Evolutionary conservation across 192 early-diverging fungal species (phyloP).

Genomic region (Pilobolus umbonatus): DNA sequence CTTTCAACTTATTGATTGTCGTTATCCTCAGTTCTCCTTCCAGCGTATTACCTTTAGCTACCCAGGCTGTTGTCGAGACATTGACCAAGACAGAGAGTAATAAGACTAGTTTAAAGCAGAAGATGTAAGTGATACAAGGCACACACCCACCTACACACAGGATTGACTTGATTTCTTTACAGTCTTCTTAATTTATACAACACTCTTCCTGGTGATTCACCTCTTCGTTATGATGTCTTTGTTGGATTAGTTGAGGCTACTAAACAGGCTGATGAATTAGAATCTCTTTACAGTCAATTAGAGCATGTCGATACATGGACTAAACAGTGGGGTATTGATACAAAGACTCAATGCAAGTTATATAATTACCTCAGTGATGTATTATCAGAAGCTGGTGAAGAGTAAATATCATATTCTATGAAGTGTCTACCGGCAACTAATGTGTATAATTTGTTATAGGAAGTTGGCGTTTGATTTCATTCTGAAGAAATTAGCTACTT

Average conservation of each 20-base stretch:
- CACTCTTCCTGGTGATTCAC: constrained; percentile 50
- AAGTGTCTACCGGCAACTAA: constrained; percentile 13
- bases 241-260: constrained; percentile 72
- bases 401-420: constrained; percentile 43
- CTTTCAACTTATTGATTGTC: constrained; percentile 68
- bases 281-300: constrained; percentile 60
- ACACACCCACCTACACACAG: constrained; percentile 11
- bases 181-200: constrained; percentile 78
- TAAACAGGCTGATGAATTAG: constrained; percentile 61
- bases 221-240: constrained; percentile 66
- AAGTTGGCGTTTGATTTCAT: constrained; percentile 50
- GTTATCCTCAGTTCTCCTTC: constrained; percentile 48
- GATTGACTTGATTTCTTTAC: constrained; percentile 13
- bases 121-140: constrained; percentile 43
- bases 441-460: constrained; percentile 6
- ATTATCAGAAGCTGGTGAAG: constrained; percentile 52
- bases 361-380: constrained; percentile 61
- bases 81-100: constrained; percentile 40
- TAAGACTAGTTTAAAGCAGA: constrained; percentile 51
- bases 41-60: constrained; percentile 37
- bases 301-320: constrained; percentile 59
- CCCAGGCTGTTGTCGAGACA: constrained; percentile 45
- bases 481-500: constrained; percentile 62
- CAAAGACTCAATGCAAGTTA: constrained; percentile 53
- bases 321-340: constrained; percentile 61